Conservation (phyloP, 2,329 filamentous ascomycete species). For the Cladosporium austrohemisphaericum region DNA sequence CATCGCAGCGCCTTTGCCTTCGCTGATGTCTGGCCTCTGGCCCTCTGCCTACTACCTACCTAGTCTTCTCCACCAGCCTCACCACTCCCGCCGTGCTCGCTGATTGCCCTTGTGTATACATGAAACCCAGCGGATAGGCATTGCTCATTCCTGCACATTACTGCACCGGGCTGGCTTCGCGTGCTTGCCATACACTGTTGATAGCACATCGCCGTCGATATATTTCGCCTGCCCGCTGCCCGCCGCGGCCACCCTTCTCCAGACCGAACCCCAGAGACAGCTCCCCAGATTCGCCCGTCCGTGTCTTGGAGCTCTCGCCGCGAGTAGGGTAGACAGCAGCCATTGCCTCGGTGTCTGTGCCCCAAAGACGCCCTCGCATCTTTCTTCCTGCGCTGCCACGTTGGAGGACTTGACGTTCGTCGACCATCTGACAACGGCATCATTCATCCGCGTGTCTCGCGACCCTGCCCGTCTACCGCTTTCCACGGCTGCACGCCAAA, state of each 20-base stretch:
- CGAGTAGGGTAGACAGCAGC: too few relatives aligned
- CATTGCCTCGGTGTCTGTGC: conserved; percentile 1
- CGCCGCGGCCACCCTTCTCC: conserved; percentile 10
- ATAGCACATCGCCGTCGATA: too few relatives aligned
- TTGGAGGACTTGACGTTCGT: too few relatives aligned
- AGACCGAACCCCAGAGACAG: conserved; percentile 14
- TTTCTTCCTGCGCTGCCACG: too few relatives aligned
- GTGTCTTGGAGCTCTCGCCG: conserved; percentile 3
- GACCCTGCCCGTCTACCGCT: not conserved
- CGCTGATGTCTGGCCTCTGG: too few relatives aligned
- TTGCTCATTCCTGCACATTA: too few relatives aligned
- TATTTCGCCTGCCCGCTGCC: not conserved
- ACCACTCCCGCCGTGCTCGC: not conserved
- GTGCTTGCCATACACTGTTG: conserved; percentile 5
- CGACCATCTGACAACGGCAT: too few relatives aligned
- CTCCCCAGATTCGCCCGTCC: conserved; percentile 13
- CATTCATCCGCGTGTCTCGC: not conserved
- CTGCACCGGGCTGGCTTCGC: conserved; percentile 6
- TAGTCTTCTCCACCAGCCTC: not conserved
- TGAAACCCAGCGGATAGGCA: conserved; percentile 9
- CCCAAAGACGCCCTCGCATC: too few relatives aligned
- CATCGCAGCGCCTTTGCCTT: too few relatives aligned
- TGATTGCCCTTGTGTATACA: not conserved
- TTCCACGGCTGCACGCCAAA: conserved; percentile 14
- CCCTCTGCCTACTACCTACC: not conserved